phyloP scores from a whole-genome alignment of 2,329 filamentous ascomycete genomes.

The Corynespora cassiicola region DNA sequence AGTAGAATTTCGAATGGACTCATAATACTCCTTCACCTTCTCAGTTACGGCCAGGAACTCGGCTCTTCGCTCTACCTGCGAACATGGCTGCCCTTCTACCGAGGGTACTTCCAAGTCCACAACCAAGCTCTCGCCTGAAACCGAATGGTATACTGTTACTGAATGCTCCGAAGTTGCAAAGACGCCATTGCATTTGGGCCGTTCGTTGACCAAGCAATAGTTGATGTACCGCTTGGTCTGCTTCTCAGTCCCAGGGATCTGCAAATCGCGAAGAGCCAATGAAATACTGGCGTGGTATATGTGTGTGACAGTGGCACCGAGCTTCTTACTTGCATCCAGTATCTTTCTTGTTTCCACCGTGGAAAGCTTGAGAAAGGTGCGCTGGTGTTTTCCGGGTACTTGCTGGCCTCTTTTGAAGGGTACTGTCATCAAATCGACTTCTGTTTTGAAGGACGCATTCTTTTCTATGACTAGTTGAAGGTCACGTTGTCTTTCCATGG shows the following conservation, averaged over 20 bases:
- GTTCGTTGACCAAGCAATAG: constrained; percentile 16
- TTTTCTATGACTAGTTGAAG: constrained; percentile 7
- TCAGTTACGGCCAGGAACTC: constrained; percentile 1
- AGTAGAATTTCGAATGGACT: constrained; percentile 2
- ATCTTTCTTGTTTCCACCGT: constrained; percentile 5
- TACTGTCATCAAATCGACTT: constrained; percentile 8
- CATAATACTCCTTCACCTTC: constrained; percentile 10
- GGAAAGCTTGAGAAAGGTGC: constrained; percentile 10
- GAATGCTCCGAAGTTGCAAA: constrained; percentile 12
- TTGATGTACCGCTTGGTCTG: constrained; percentile 9
- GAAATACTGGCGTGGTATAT: constrained; percentile 17
- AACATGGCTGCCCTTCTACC: neutral
- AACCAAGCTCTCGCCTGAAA: constrained; percentile 14
- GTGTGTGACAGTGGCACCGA: constrained; percentile 14
- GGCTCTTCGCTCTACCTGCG: neutral
- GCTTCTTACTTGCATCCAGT: constrained; percentile 11
- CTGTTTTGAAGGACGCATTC: neutral
- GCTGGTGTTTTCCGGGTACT: constrained; percentile 16
- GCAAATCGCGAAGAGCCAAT: constrained; percentile 11
- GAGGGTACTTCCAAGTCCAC: constrained; percentile 14
- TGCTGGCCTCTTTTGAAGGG: constrained; percentile 8
- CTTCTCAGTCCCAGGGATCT: neutral
- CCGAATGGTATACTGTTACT: constrained; percentile 19
- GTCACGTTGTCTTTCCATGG: constrained; percentile 3
- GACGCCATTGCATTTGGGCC: constrained; percentile 7